phyloP scores from a whole-genome alignment of 202 grass and related monocot species.

The Eragrostis tef region DNA sequence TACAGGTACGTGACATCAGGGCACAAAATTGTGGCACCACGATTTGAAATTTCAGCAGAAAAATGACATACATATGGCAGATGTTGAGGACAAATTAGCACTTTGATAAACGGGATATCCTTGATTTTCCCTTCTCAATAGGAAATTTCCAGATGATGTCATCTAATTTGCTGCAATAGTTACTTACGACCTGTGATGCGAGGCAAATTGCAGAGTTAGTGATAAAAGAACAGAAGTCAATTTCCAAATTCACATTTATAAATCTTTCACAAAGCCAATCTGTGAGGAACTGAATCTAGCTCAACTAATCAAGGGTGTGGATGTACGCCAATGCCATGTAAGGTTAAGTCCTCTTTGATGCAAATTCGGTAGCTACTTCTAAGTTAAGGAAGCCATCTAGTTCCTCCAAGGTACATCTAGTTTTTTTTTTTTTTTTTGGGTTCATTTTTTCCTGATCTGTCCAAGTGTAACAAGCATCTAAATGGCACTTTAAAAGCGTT shows the following conservation, averaged over 20 bases:
- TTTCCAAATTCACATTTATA: constrained; percentile 27
- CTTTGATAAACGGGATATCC: constrained; percentile 52
- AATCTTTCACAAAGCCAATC: constrained; percentile 31
- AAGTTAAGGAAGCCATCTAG: not conserved
- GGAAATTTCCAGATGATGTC: constrained; percentile 83
- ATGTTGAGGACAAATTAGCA: constrained; percentile 31
- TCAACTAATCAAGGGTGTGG: not conserved
- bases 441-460: not conserved
- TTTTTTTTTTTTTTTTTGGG: not conserved
- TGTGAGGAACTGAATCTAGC: not conserved
- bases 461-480: not conserved
- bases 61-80: constrained; percentile 14
- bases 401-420: not conserved
- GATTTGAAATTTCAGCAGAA: constrained; percentile 4
- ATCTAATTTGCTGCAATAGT: constrained; percentile 83
- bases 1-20: not conserved
- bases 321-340: not conserved
- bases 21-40: not conserved
- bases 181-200: constrained; percentile 70
- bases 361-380: not conserved
- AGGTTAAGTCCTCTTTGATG: not conserved
- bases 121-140: constrained; percentile 74
- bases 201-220: constrained; percentile 40
- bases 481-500: not conserved
- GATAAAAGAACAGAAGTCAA: constrained; percentile 21